phyloP scores from a whole-genome alignment of 768 basidiomycete species.

The Psilocybe sp. region DNA sequence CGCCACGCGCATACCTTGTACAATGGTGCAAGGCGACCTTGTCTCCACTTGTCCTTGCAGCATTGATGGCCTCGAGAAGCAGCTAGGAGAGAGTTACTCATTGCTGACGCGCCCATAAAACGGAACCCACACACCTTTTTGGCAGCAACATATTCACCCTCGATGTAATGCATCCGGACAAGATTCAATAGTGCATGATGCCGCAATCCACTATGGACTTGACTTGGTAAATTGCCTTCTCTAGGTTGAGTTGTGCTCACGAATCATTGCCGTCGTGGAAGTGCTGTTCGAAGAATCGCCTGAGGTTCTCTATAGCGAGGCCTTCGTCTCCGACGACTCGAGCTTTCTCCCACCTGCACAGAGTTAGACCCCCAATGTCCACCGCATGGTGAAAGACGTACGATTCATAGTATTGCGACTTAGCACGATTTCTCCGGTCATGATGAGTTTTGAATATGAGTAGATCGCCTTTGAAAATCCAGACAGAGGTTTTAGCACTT shows the following conservation, averaged over 20 bases:
- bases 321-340: slow-evolving; percentile 67
- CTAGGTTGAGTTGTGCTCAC: slow-evolving; percentile 39
- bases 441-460: slow-evolving; percentile 60
- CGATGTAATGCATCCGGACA: slow-evolving; percentile 73
- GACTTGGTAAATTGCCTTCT: not conserved
- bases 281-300: slow-evolving; percentile 81
- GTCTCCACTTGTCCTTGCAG: slow-evolving; percentile 73
- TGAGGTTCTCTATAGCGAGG: slow-evolving; percentile 64
- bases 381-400: slow-evolving; percentile 28
- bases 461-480: slow-evolving; percentile 33
- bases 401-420: slow-evolving; percentile 57
- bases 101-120: not conserved
- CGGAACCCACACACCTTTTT: slow-evolving; percentile 45
- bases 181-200: slow-evolving; percentile 79
- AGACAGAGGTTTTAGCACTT: not conserved
- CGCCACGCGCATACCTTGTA: slow-evolving; percentile 49
- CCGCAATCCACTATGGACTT: slow-evolving; percentile 57
- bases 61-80: slow-evolving; percentile 72
- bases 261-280: slow-evolving; percentile 81
- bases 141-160: slow-evolving; percentile 65
- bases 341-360: slow-evolving; percentile 63
- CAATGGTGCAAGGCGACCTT: slow-evolving; percentile 74
- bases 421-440: slow-evolving; percentile 67
- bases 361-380: not conserved
- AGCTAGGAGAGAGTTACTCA: slow-evolving; percentile 39